Evolutionary conservation across 306 rosid genomes (phyloP), one percentile per base, ranked within the genome.

Genomic region (Acacia acuminata): DNA sequence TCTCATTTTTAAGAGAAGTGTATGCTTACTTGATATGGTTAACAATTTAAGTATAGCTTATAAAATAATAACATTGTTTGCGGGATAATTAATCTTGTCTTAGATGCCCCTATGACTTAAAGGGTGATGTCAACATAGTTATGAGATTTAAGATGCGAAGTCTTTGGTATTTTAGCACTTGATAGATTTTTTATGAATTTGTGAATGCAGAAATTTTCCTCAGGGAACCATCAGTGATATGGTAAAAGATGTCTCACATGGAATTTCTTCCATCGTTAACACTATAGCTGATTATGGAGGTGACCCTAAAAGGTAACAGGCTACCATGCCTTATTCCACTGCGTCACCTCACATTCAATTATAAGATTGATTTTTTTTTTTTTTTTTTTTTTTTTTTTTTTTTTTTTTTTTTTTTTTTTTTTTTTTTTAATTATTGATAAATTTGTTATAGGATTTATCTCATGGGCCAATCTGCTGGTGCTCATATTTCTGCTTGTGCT

Each of bases 401-500:
- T 27, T 56, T 36, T 36, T 78, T 73, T 81, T 34, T 56, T 78
- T 73, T 81, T 27, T 56, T 36, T 36, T 78, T 73, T 81, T 34
- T 56, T 78, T 73, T 81, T 27, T 56, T 36, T 36, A 38, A 5
- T 60, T 25, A 47, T 86, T 66, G 56, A 69, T 72, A 53, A 65
- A 65, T 80, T 70, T 76, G 50, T 76, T 14, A 80, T 43, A 96
- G 99, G 91, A 87, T 94, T 84, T 96, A 91, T 88, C 92, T 96
- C 72, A 91, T 92, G 99, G 99, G 99, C 82, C 99, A 96, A 94
- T 96, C 98, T 25, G 99, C 99, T 56, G 98, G 97, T 81, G 97
- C 99, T 19, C 98, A 96, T 85, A 94, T 96, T 79, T 92, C 98
- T 51, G 85, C 96, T 56, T 96, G 98, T 87, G 90, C 91, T 83